A percentile compares a stretch with the other conserved stretches of the same genome.
Conservation (phyloP, 2,329 filamentous ascomycete species). For the Dactylonectria estremocensis region DNA sequence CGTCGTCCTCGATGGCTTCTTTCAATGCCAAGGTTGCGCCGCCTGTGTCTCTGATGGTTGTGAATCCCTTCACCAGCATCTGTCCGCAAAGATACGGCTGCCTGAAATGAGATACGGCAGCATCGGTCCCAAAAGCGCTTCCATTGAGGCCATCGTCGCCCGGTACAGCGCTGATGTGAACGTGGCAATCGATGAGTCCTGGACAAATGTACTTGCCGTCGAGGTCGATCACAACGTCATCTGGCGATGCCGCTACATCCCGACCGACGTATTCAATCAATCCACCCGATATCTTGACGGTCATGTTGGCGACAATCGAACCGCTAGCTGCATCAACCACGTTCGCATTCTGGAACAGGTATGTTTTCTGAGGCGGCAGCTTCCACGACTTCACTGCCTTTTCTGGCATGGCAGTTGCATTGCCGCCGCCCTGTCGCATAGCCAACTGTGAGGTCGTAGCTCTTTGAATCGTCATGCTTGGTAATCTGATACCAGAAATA, state of each 20-base stretch:
- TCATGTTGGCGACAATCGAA: slow-evolving; percentile 45
- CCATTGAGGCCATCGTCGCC: slow-evolving; percentile 46
- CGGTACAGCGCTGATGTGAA: slow-evolving; percentile 51
- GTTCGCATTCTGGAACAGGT: slow-evolving; percentile 60
- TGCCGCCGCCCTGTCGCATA: background rate
- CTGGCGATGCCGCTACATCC: background rate
- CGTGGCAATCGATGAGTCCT: slow-evolving; percentile 54
- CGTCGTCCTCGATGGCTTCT: slow-evolving; percentile 69
- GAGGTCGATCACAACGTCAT: slow-evolving; percentile 37
- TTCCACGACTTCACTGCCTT: slow-evolving; percentile 55
- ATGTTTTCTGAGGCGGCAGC: slow-evolving; percentile 49
- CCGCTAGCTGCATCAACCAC: slow-evolving; percentile 59
- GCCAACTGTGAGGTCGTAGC: background rate
- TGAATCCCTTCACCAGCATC: slow-evolving; percentile 72
- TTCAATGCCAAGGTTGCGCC: slow-evolving; percentile 69
- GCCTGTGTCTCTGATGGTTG: slow-evolving; percentile 70
- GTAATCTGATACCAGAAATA: background rate
- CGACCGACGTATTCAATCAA: slow-evolving; percentile 48
- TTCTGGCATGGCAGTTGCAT: slow-evolving; percentile 15
- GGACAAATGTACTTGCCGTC: slow-evolving; percentile 51
- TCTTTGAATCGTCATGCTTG: background rate
- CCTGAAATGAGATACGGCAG: slow-evolving; percentile 57
- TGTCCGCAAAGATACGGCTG: slow-evolving; percentile 64
- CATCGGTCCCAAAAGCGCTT: slow-evolving; percentile 49
- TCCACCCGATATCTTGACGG: slow-evolving; percentile 55